phyloP scores from a whole-genome alignment of 805 yeast genomes.

The Metschnikowia baotianmanensis region DNA sequence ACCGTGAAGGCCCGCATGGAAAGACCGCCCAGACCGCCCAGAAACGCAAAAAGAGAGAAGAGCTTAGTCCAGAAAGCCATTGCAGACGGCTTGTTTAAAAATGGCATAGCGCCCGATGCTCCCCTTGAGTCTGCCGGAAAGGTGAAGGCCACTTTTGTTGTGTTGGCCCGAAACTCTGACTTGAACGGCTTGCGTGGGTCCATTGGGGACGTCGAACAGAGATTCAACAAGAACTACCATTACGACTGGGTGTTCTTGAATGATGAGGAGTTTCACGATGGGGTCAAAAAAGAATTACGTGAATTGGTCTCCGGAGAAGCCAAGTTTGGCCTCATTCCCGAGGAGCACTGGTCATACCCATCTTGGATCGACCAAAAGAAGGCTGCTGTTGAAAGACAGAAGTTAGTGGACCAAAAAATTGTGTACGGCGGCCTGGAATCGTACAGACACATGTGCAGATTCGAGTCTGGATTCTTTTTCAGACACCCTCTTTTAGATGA shows the following conservation, averaged over 20 bases:
- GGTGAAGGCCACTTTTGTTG: constrained; percentile 78
- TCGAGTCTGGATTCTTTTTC: constrained; percentile 86
- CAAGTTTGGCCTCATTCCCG: constrained; percentile 76
- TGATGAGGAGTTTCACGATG: constrained; percentile 80
- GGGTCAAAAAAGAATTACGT: constrained; percentile 66
- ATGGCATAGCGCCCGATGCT: too few species aligned
- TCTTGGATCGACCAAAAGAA: constrained; percentile 73
- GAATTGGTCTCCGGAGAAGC: constrained; percentile 74
- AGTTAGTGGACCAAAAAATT: constrained; percentile 53
- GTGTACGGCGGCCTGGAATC: constrained; percentile 75
- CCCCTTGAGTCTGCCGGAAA: too few species aligned
- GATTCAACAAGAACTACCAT: constrained; percentile 76
- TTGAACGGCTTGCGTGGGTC: constrained; percentile 59
- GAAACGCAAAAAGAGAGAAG: too few species aligned
- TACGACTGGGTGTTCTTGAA: constrained; percentile 97
- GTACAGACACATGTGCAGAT: constrained; percentile 92
- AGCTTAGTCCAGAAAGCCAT: constrained; percentile 1
- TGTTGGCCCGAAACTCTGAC: constrained; percentile 75
- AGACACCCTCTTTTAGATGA: constrained; percentile 70
- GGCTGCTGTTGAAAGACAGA: constrained; percentile 61
- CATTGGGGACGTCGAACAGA: constrained; percentile 78
- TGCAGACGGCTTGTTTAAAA: neutral
- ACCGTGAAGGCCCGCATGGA: too few species aligned
- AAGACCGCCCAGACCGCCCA: too few species aligned
- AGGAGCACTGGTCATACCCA: constrained; percentile 86